These are phyloP conservation scores for Hypoxylon sp. DNA, from an alignment of 2,329 filamentous ascomycete species.

Conservation along the genomic window DNA sequence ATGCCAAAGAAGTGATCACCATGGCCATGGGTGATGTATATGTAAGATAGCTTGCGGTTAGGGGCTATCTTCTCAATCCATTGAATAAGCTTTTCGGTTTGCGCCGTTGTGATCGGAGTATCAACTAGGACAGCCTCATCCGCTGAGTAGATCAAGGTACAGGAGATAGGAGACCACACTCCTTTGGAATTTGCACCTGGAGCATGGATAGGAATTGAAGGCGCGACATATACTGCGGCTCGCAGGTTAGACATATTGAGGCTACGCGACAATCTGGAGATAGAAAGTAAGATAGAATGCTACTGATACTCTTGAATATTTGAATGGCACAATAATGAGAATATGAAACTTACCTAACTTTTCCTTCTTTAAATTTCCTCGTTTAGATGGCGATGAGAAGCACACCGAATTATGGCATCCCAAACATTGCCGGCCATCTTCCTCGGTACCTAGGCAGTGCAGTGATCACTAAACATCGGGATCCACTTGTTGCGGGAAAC, in stretches of 20 bases:
- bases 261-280: not conserved
- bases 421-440: too few relatives aligned
- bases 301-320: not conserved
- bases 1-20: conserved; percentile 17
- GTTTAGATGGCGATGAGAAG: too few relatives aligned
- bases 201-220: not conserved
- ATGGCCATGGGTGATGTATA: conserved; percentile 13
- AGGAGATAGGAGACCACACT: conserved; percentile 13
- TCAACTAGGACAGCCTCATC: conserved; percentile 10
- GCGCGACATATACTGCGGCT: conserved; percentile 3
- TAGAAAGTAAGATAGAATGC: not conserved
- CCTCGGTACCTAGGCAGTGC: too few relatives aligned
- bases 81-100: not conserved
- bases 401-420: too few relatives aligned
- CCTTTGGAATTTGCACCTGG: not conserved
- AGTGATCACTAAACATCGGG: too few relatives aligned
- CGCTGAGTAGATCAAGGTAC: conserved; percentile 6
- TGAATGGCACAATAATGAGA: not conserved
- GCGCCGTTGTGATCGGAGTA: conserved; percentile 8
- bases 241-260: conserved; percentile 1
- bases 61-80: conserved; percentile 14
- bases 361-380: not conserved
- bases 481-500: too few relatives aligned
- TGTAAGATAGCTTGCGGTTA: conserved; percentile 3
- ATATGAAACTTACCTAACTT: not conserved